A percentile compares a stretch with the other conserved stretches of the same genome.
Evolutionary conservation across 140 eudicot genomes (phyloP).

Genomic region (Stevia rebaudiana): DNA sequence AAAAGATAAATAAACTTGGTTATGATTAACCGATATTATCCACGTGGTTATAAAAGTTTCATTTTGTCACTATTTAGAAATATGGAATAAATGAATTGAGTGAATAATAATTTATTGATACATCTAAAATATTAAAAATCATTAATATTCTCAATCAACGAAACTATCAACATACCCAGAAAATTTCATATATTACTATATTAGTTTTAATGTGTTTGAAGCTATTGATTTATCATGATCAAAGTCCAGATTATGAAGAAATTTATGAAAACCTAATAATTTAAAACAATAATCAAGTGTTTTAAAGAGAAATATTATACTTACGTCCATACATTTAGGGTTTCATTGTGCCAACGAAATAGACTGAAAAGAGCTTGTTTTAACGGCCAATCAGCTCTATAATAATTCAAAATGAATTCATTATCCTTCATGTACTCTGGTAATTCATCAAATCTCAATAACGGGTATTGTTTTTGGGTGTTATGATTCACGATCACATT

Average conservation of each 20-base stretch:
- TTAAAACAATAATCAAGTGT: neutral
- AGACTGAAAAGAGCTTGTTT: constrained; percentile 11
- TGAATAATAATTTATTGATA: too few species aligned
- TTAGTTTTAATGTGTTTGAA: neutral
- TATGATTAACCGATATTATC: too few species aligned
- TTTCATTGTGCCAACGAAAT: constrained; percentile 12
- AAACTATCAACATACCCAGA: neutral
- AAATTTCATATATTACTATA: neutral
- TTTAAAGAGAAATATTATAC: neutral
- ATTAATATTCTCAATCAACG: too few species aligned
- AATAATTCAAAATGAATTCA: constrained; percentile 7
- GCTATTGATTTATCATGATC: too few species aligned
- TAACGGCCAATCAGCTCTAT: constrained; percentile 15
- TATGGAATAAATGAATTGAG: too few species aligned
- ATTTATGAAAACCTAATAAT: neutral
- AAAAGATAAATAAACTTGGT: neutral
- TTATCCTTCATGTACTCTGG: constrained; percentile 14
- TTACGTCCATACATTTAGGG: constrained; percentile 16
- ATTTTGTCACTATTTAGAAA: neutral
- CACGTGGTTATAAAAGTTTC: neutral
- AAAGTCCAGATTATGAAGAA: neutral
- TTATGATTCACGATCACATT: neutral
- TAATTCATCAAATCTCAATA: constrained; percentile 10
- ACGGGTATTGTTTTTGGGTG: neutral
- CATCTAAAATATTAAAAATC: too few species aligned